phyloP scores from a whole-genome alignment of 352 stramenopile genomes.

The Globisporangium alternatum region DNA sequence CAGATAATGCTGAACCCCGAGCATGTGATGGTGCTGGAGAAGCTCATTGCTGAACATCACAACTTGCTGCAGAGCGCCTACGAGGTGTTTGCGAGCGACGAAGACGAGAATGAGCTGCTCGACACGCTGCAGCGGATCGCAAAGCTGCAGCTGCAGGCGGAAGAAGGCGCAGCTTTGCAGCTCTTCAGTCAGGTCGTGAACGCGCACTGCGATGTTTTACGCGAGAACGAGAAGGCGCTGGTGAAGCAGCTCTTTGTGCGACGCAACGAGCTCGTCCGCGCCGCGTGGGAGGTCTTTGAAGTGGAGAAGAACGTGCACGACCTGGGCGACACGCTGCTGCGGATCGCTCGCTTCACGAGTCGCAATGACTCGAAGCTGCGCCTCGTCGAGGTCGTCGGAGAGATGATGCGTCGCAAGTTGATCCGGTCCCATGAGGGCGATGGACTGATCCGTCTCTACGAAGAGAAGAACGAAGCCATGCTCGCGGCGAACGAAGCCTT shows the following conservation, averaged over 20 bases:
- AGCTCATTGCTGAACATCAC: slow-evolving; percentile 46
- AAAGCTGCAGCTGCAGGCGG: slow-evolving; percentile 50
- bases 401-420: slow-evolving; percentile 60
- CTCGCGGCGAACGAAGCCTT: slow-evolving; percentile 72
- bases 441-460: slow-evolving; percentile 60
- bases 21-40: slow-evolving; percentile 36
- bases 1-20: slow-evolving; percentile 28
- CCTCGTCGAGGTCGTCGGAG: slow-evolving; percentile 59
- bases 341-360: slow-evolving; percentile 50
- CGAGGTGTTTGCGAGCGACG: slow-evolving; percentile 58
- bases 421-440: slow-evolving; percentile 53
- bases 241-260: slow-evolving; percentile 50
- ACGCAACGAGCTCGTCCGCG: slow-evolving; percentile 42
- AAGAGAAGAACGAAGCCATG: slow-evolving; percentile 68
- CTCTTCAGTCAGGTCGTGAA: slow-evolving; percentile 33
- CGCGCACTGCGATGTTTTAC: slow-evolving; percentile 33
- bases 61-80: slow-evolving; percentile 72
- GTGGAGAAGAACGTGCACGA: slow-evolving; percentile 42
- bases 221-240: slow-evolving; percentile 27
- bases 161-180: slow-evolving; percentile 37
- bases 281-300: slow-evolving; percentile 51
- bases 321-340: slow-evolving; percentile 45
- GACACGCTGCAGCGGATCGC: slow-evolving; percentile 71
- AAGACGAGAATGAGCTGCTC: slow-evolving; percentile 59
- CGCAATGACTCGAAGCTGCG: slow-evolving; percentile 42